Conservation (phyloP, 495 filamentous ascomycete species). For the Tuber microsphaerosporum region DNA sequence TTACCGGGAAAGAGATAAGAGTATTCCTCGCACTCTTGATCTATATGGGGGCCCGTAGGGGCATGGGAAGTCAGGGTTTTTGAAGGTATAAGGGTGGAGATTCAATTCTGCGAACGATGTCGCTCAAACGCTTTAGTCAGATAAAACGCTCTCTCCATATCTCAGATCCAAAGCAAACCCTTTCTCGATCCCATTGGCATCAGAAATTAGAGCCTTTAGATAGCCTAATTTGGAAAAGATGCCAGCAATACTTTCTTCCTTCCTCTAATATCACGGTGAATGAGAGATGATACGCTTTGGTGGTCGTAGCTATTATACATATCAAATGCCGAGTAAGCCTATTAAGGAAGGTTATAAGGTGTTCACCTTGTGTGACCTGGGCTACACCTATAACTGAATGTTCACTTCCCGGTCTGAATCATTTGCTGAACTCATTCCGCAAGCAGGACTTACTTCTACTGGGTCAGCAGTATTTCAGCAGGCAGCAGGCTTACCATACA, state of each 20-base stretch:
- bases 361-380: no score
- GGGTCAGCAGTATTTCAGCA: no score
- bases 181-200: neutral
- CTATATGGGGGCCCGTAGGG: neutral
- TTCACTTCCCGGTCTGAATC: no score
- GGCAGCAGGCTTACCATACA: no score
- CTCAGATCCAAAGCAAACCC: neutral
- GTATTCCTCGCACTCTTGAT: no score
- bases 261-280: conserved; percentile 7
- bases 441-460: no score
- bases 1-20: neutral
- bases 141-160: conserved; percentile 20
- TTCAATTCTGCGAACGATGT: neutral
- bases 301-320: conserved; percentile 3
- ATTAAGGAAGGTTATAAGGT: conserved; percentile 20
- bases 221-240: no score
- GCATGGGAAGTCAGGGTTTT: neutral
- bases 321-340: conserved; percentile 16
- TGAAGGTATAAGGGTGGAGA: neutral
- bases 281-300: conserved; percentile 16
- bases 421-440: no score
- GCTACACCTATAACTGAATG: no score
- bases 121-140: conserved; percentile 9
- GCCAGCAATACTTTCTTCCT: conserved; percentile 1
- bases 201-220: no score